Percentiles rank a stretch among this genome's conserved stretches.
phyloP scores from a whole-genome alignment of 768 basidiomycete genomes.

The Podaxis mareebaensis region DNA sequence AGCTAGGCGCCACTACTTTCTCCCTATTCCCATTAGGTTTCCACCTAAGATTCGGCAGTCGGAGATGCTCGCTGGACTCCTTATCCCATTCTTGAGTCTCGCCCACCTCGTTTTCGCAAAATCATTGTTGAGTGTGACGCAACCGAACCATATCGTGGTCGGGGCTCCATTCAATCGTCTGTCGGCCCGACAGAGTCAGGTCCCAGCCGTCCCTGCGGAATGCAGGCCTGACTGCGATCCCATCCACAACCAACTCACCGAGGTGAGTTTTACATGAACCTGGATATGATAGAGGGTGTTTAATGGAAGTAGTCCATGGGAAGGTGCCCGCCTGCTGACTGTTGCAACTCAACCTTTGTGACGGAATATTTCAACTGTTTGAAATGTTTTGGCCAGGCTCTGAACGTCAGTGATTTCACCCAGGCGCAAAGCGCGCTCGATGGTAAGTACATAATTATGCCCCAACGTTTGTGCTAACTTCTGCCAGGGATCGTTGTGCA shows the following conservation, averaged over 20 bases:
- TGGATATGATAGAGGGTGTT: neutral
- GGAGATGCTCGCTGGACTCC: constrained; percentile 1
- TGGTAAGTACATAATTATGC: constrained; percentile 17
- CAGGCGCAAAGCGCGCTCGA: constrained; percentile 28
- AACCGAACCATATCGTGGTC: constrained; percentile 1
- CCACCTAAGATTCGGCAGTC: neutral
- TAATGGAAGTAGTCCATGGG: neutral
- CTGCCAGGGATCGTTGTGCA: neutral
- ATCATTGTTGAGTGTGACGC: constrained; percentile 2
- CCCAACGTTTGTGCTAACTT: neutral
- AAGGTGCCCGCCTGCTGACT: constrained; percentile 18
- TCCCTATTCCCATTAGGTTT: neutral
- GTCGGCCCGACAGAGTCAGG: constrained; percentile 23
- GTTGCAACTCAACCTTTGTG: constrained; percentile 34
- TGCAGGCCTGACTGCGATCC: constrained; percentile 34
- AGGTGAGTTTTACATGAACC: constrained; percentile 19
- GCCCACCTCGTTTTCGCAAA: neutral
- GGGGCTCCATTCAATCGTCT: neutral
- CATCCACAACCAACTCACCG: constrained; percentile 22
- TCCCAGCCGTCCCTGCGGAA: constrained; percentile 27
- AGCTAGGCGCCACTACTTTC: neutral
- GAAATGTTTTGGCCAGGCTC: constrained; percentile 30
- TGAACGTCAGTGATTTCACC: constrained; percentile 29
- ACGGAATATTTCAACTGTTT: constrained; percentile 34
- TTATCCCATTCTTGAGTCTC: neutral